These are phyloP conservation scores for Fusarium goolgardi DNA, from an alignment of 2,329 filamentous ascomycete genomes.

Conservation along the genomic window DNA sequence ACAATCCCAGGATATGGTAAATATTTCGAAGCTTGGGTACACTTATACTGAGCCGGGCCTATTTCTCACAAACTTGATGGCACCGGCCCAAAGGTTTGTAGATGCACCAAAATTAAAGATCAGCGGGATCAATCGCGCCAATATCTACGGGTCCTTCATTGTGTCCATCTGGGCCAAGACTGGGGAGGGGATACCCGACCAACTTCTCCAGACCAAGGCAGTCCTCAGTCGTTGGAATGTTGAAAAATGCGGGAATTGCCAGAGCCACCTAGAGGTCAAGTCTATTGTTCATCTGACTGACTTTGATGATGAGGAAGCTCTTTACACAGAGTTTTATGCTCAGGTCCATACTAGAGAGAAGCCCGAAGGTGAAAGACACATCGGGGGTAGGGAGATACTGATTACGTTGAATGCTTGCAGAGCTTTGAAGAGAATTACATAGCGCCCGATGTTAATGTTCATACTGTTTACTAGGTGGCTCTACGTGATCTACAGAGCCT, in stretches of 20 bases:
- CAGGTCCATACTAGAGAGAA: not conserved
- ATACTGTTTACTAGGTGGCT: too few relatives aligned
- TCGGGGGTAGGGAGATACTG: accelerated
- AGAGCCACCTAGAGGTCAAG: not conserved
- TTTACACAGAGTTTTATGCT: not conserved
- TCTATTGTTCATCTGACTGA: not conserved
- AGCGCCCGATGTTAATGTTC: not conserved
- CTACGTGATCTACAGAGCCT: too few relatives aligned
- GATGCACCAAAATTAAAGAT: not conserved
- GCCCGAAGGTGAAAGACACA: not conserved
- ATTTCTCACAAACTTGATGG: not conserved
- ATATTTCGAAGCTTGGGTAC: not conserved
- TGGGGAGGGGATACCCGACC: not conserved
- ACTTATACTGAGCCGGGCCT: not conserved
- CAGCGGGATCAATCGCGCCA: not conserved
- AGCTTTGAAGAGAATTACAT: not conserved
- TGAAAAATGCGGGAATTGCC: not conserved
- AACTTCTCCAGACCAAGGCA: not conserved
- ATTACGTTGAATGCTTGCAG: not conserved
- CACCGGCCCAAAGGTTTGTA: not conserved
- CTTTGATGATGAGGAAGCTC: not conserved
- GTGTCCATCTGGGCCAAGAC: not conserved
- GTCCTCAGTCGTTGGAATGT: not conserved
- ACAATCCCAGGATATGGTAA: not conserved
- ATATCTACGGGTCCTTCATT: not conserved